phyloP scores from a whole-genome alignment of 2,329 filamentous ascomycete genomes.

The Exophiala spinifera region DNA sequence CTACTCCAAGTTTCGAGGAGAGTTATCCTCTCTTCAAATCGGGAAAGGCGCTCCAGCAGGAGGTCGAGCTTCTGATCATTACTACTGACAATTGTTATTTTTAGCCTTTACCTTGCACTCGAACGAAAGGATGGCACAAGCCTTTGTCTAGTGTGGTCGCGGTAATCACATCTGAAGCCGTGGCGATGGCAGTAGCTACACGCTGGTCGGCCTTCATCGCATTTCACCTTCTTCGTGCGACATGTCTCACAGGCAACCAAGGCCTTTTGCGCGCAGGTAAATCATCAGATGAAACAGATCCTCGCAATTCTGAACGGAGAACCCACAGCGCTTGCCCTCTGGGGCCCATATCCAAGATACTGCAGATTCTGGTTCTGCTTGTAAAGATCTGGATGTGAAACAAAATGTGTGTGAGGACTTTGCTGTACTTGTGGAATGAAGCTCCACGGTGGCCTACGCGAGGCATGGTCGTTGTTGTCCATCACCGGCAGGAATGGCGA shows the following conservation, averaged over 20 bases:
- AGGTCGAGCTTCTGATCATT: background rate
- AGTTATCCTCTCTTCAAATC: background rate
- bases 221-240: constrained; percentile 4
- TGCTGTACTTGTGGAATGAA: too few species aligned
- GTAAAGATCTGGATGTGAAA: background rate
- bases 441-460: too few species aligned
- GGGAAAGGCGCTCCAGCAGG: background rate
- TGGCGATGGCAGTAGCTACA: constrained; percentile 1
- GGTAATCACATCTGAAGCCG: constrained; percentile 1
- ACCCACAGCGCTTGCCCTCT: background rate
- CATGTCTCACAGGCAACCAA: background rate
- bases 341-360: background rate
- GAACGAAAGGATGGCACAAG: background rate
- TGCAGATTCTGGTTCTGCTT: background rate
- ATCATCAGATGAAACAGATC: too few species aligned
- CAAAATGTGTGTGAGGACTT: too few species aligned
- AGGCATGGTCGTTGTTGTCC: too few species aligned
- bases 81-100: background rate
- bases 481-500: too few species aligned
- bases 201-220: constrained; percentile 1
- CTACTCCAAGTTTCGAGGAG: background rate
- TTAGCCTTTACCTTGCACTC: too few species aligned
- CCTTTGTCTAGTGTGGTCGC: background rate
- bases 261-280: too few species aligned
- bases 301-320: too few species aligned